A percentile compares a stretch with the other conserved stretches of the same genome.
These are phyloP conservation scores for Phytophthora colocasiae DNA, from an alignment of 352 stramenopile species.

Conservation along the genomic window DNA sequence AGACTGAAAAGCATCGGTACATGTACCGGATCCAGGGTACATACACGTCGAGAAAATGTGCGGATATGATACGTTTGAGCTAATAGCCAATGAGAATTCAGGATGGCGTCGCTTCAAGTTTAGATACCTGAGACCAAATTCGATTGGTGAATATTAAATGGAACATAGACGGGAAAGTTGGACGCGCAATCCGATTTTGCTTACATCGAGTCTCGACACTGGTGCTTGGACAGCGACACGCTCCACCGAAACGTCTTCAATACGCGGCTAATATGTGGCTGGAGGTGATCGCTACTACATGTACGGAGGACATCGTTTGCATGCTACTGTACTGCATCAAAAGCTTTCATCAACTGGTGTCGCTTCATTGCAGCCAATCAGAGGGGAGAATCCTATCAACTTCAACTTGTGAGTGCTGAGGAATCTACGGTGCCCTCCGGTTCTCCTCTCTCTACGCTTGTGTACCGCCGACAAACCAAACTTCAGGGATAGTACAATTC, in stretches of 20 bases:
- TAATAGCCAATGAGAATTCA: not conserved
- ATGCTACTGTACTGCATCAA: too few relatives aligned
- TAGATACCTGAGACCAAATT: not conserved
- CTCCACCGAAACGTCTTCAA: slow-evolving; percentile 9
- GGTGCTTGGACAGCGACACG: slow-evolving; percentile 10
- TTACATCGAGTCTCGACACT: slow-evolving; percentile 3
- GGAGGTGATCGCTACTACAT: too few relatives aligned
- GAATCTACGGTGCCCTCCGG: too few relatives aligned
- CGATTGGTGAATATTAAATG: slow-evolving; percentile 27
- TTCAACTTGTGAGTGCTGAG: slow-evolving; percentile 17
- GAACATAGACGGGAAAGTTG: not conserved
- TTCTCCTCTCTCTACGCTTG: too few relatives aligned
- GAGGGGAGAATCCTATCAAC: not conserved
- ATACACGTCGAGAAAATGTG: slow-evolving; percentile 7
- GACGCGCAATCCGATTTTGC: slow-evolving; percentile 13
- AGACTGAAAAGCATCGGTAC: not conserved
- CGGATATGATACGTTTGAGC: not conserved
- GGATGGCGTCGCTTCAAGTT: slow-evolving; percentile 1
- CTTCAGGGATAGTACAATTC: slow-evolving; percentile 3
- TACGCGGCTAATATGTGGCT: not conserved
- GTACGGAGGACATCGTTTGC: too few relatives aligned
- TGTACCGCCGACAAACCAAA: slow-evolving; percentile 14
- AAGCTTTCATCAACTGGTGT: not conserved
- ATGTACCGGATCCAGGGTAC: slow-evolving; percentile 2
- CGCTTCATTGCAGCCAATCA: slow-evolving; percentile 18